Conservation (phyloP, 169 alveolate species). For the Ichthyophthirius multifiliis region DNA sequence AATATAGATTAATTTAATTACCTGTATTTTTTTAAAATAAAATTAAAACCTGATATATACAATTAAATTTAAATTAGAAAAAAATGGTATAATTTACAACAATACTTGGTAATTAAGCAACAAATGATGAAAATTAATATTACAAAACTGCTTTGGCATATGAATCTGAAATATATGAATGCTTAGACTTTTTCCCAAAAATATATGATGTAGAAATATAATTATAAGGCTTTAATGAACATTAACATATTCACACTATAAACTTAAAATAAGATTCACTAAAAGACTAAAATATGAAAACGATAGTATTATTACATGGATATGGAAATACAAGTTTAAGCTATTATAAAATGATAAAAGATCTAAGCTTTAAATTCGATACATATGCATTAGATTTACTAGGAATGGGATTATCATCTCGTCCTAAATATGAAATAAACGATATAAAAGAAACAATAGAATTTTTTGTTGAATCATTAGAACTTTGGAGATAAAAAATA, state of each 20-base stretch:
- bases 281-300: background rate
- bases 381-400: background rate
- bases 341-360: background rate
- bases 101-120: no score
- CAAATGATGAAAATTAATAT: no score
- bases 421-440: background rate
- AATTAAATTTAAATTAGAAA: no score
- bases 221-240: background rate
- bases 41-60: no score
- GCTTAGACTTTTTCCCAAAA: no score
- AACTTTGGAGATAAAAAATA: background rate
- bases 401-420: slow-evolving; percentile 4
- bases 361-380: background rate
- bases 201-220: background rate
- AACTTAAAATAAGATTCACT: background rate
- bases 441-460: background rate
- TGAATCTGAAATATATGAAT: no score
- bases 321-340: background rate
- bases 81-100: no score
- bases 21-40: no score
- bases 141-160: no score
- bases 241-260: background rate
- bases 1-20: no score
- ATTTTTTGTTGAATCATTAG: background rate
- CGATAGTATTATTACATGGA: background rate